Evolutionary conservation across 73 alveolate genomes (phyloP).

Genomic region (Paramecium pentaurelia): DNA sequence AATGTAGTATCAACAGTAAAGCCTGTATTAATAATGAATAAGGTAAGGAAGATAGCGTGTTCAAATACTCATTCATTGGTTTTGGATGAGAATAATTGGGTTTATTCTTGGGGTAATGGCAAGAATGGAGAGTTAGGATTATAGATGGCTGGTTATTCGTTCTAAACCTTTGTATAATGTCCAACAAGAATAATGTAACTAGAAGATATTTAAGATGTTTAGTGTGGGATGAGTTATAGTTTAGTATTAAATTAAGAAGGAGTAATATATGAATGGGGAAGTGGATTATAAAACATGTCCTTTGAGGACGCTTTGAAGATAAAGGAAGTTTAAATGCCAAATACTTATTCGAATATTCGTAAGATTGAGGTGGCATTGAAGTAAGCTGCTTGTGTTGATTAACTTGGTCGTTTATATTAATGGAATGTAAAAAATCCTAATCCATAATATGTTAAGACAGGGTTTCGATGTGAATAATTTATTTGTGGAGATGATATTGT

Average conservation of each 20-base stretch:
- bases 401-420: constrained; percentile 17
- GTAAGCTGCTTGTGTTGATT: constrained; percentile 3
- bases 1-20: background rate
- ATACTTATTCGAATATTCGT: background rate
- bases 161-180: background rate
- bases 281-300: background rate
- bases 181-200: background rate
- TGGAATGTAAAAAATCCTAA: background rate
- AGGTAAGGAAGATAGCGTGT: background rate
- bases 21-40: background rate
- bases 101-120: constrained; percentile 16
- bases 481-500: constrained; percentile 16
- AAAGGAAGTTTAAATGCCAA: background rate
- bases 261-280: background rate
- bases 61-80: background rate
- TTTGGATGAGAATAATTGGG: background rate
- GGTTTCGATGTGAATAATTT: constrained; percentile 5
- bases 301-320: constrained; percentile 1
- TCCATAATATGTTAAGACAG: background rate
- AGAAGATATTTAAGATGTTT: background rate
- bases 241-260: background rate
- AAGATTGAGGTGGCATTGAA: background rate
- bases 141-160: background rate
- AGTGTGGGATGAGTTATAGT: background rate
- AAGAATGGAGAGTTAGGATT: constrained; percentile 24